These are phyloP conservation scores for Galerina marginata DNA, from an alignment of 768 basidiomycete genomes.

Conservation along the genomic window DNA sequence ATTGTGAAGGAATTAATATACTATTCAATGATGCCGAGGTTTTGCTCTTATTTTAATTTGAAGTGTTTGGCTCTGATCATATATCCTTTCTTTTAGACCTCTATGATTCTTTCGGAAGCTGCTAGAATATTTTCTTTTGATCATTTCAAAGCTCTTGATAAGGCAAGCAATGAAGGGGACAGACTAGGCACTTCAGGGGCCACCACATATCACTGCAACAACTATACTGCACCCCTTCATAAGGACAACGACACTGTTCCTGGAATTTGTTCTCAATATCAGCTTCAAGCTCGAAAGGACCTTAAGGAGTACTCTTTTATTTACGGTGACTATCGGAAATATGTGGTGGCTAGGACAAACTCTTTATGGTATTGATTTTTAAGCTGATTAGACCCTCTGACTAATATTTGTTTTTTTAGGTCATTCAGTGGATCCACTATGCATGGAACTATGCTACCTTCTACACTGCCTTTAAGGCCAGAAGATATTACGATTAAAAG, in stretches of 20 bases:
- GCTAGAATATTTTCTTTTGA: not conserved
- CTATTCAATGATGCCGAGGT: not conserved
- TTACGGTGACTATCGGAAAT: conserved; percentile 8
- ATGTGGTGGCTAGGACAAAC: conserved; percentile 1
- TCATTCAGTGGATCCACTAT: too few species aligned
- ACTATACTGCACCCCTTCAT: conserved; percentile 12
- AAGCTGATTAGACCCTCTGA: too few species aligned
- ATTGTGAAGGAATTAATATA: not conserved
- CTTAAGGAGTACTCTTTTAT: conserved; percentile 4
- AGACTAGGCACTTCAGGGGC: conserved; percentile 2
- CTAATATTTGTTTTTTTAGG: too few species aligned
- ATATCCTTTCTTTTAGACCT: not conserved
- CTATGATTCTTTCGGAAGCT: not conserved
- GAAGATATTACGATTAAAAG: too few species aligned
- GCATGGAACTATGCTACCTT: too few species aligned
- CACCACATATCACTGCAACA: conserved; percentile 3
- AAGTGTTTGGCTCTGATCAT: not conserved
- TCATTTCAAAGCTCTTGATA: not conserved
- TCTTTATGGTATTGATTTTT: conserved; percentile 1
- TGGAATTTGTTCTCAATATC: conserved; percentile 11
- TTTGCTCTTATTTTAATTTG: not conserved
- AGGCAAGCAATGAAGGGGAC: not conserved
- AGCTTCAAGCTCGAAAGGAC: conserved; percentile 5
- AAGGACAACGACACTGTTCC: not conserved
- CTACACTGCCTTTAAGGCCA: too few species aligned